phyloP scores from a whole-genome alignment of 352 stramenopile genomes.

The Pythium rishiriense region DNA sequence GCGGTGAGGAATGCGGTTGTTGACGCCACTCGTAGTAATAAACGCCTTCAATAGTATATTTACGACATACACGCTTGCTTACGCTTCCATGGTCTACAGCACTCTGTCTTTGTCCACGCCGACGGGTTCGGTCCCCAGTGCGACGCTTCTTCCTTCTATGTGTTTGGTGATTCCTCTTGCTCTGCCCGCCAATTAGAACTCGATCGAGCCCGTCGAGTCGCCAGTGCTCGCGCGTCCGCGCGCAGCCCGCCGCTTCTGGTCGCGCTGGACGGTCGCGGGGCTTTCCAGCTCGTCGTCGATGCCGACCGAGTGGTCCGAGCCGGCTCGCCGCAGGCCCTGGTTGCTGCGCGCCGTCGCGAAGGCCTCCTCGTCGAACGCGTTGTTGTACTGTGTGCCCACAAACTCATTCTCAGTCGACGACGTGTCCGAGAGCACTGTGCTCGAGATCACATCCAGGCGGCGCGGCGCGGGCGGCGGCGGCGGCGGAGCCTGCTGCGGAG shows the following conservation, averaged over 20 bases:
- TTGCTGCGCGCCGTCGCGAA: conserved; percentile 41
- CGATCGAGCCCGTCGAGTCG: conserved; percentile 22
- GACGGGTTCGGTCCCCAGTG: conserved; percentile 2
- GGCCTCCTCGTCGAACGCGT: conserved; percentile 34
- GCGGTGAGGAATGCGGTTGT: conserved; percentile 3
- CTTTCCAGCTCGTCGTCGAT: conserved; percentile 41
- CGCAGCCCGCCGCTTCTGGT: background rate
- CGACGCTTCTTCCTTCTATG: background rate
- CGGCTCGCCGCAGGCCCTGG: conserved; percentile 12
- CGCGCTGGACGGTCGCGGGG: background rate
- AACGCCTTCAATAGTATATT: conserved; percentile 9
- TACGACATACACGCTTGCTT: background rate
- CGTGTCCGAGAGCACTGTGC: conserved; percentile 20
- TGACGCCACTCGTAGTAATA: background rate
- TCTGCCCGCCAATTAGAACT: conserved; percentile 23
- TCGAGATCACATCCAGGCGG: conserved; percentile 4
- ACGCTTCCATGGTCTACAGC: background rate
- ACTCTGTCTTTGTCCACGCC: background rate
- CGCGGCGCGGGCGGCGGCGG: background rate
- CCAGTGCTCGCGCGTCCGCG: conserved; percentile 12
- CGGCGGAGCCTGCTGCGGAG: background rate
- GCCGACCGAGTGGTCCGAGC: conserved; percentile 13
- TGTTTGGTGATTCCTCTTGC: background rate
- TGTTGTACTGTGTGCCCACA: conserved; percentile 10
- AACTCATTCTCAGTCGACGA: conserved; percentile 21